Base-by-base conservation (phyloP, 179 eudicot genomes). In the Patellifolia procumbens region DNA sequence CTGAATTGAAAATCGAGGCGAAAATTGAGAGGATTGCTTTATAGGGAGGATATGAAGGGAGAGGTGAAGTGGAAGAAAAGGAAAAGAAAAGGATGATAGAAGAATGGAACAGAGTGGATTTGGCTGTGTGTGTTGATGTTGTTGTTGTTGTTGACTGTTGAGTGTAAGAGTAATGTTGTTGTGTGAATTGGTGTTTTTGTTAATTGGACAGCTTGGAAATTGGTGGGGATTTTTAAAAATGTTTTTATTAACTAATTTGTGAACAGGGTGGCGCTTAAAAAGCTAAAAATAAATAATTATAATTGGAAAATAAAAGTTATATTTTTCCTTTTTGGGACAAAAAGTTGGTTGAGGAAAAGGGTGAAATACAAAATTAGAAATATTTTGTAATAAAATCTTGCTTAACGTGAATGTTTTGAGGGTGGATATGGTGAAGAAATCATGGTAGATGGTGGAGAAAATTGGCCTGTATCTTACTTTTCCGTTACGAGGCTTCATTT, bases 41-140 rank as follows among this genome's bases (percentile, higher is more conserved):
- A 56, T 22, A 49, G 12, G 48, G 49, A 19, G 2, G n/a, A 12
- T 60, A 42, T 46, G 6, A 39, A 52, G 56, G 53, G 65, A 45
- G 45, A 34, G 56, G 5, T 73, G 64, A 62, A 74, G 80, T 72
- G 74, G 39, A 60, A 58, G 81, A 51, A 76, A 42, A 71, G 34
- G 76, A 12, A 67, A 72, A 26, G 72, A 22, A 43, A 60, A 28
- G 71, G 66, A 34, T 20, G 71, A 63, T 4, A 39, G 5, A 69
- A 20, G 17, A 7, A 78, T 26, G 35, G 45, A 80, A 80, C 75
- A 76, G 75, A 63, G 80, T 76, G 69, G 71, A 80, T 61, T 76
- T 48, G 52, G 80, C 22, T 69, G 75, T 68, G 73, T 24, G 19
- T 65, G 29, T 48, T 51, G 32, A 17, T n/a, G n/a, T n/a, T n/a